Evolutionary conservation across 495 filamentous ascomycete genomes (phyloP).

Genomic region (Talaromyces proteolyticus): DNA sequence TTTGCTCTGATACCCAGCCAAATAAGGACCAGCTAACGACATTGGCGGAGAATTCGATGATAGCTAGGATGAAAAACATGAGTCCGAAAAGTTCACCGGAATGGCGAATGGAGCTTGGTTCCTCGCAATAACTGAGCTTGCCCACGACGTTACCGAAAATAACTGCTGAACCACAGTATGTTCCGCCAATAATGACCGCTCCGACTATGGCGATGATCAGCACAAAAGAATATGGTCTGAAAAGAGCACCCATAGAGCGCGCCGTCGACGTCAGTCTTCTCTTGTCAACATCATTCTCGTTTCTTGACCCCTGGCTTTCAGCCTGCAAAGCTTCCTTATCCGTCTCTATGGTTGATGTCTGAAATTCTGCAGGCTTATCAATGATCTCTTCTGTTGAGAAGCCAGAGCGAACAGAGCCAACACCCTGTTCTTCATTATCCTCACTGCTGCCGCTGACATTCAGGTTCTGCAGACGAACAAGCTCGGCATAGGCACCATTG

Average conservation of each 20-base stretch:
- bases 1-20: not conserved
- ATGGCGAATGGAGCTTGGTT: not conserved
- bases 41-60: conserved; percentile 40
- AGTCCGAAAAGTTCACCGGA: conserved; percentile 36
- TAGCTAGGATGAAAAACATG: conserved; percentile 48
- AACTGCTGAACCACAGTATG: conserved; percentile 11
- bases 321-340: no score
- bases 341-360: not conserved
- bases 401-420: not conserved
- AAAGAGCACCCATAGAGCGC: not conserved
- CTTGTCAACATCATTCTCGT: no score
- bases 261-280: not conserved
- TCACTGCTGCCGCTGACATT: not conserved
- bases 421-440: not conserved
- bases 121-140: conserved; percentile 4
- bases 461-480: conserved; percentile 21
- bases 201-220: not conserved
- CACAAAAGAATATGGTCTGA: not conserved
- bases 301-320: no score
- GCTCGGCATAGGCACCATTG: conserved; percentile 33
- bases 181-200: conserved; percentile 2
- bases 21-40: conserved; percentile 3
- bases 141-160: conserved; percentile 9
- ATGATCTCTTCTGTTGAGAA: not conserved
- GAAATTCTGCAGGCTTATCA: not conserved